A percentile compares a stretch with the other conserved stretches of the same genome.
These are phyloP conservation scores for Hypoxylon fuscum DNA, from an alignment of 495 filamentous ascomycete genomes.

Conservation along the genomic window DNA sequence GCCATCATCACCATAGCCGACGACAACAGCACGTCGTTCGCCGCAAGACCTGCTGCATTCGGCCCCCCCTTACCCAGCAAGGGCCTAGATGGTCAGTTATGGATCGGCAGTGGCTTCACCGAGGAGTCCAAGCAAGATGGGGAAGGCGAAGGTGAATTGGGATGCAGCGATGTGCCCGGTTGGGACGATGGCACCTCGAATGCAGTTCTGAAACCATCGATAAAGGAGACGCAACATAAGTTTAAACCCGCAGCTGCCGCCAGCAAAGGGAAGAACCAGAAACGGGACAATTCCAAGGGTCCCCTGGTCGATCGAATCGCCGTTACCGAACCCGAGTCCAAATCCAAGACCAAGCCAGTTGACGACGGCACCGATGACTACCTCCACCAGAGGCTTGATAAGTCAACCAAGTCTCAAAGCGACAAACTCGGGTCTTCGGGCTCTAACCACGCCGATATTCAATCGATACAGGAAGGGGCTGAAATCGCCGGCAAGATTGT, in stretches of 20 bases:
- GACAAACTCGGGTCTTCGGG: constrained; percentile 50
- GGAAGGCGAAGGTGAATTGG: constrained; percentile 84
- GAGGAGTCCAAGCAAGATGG: constrained; percentile 73
- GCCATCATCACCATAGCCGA: constrained; percentile 96
- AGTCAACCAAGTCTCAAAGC: constrained; percentile 43
- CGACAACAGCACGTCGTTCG: constrained; percentile 96
- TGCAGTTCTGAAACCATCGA: constrained; percentile 38
- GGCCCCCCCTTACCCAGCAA: constrained; percentile 78
- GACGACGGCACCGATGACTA: constrained; percentile 94
- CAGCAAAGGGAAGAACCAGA: constrained; percentile 46
- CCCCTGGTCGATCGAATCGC: constrained; percentile 39
- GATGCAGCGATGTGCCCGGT: constrained; percentile 95
- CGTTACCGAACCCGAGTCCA: constrained; percentile 32
- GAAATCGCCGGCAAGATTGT: constrained; percentile 95
- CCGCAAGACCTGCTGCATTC: constrained; percentile 92
- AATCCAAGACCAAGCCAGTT: constrained; percentile 34
- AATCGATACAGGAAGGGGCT: constrained; percentile 91
- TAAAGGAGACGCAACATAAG: constrained; percentile 43
- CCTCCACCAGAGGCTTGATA: constrained; percentile 72
- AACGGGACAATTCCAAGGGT: constrained; percentile 30
- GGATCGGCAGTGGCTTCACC: constrained; percentile 89
- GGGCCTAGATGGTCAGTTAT: constrained; percentile 84
- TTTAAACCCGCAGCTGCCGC: constrained; percentile 42
- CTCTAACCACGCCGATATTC: constrained; percentile 84
- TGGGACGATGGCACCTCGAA: constrained; percentile 71